These are phyloP conservation scores for Tetracladium maxilliforme DNA, from an alignment of 2,329 filamentous ascomycete genomes.

Conservation along the genomic window DNA sequence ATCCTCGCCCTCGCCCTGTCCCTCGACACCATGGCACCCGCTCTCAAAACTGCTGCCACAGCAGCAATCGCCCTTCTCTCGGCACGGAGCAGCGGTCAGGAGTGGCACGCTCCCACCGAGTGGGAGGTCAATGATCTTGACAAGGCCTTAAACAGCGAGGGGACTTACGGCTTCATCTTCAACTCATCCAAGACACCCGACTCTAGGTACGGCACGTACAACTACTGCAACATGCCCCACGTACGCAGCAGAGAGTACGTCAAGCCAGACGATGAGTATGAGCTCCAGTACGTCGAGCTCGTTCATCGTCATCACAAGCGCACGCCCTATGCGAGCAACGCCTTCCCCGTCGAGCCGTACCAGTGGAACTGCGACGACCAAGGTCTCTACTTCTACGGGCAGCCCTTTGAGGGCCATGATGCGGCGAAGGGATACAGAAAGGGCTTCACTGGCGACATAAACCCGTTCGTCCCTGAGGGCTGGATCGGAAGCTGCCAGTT, in stretches of 20 bases:
- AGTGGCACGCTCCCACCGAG: constrained; percentile 45
- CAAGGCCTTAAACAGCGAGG: constrained; percentile 38
- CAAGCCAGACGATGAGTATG: constrained; percentile 34
- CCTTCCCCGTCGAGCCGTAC: constrained; percentile 60
- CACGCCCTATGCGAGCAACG: constrained; percentile 65
- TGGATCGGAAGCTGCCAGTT: constrained; percentile 68
- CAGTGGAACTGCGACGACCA: constrained; percentile 60
- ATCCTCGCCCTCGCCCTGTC: too few species aligned
- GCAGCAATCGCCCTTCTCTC: too few species aligned
- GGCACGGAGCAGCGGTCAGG: too few species aligned
- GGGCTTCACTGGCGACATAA: constrained; percentile 42
- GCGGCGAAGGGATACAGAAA: constrained; percentile 50
- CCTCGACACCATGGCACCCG: too few species aligned
- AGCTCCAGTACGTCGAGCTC: constrained; percentile 62
- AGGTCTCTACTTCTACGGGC: constrained; percentile 54
- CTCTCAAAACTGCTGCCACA: too few species aligned
- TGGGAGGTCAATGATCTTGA: constrained; percentile 46
- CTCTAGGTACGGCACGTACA: constrained; percentile 48
- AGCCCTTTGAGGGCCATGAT: constrained; percentile 33
- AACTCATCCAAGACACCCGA: constrained; percentile 46
- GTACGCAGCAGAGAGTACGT: constrained; percentile 53
- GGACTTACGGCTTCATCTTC: constrained; percentile 62
- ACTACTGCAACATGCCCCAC: constrained; percentile 84
- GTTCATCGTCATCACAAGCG: constrained; percentile 76
- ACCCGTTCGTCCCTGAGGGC: constrained; percentile 51